Conservation (phyloP, 805 yeast genomes). For the Candida corydali region DNA sequence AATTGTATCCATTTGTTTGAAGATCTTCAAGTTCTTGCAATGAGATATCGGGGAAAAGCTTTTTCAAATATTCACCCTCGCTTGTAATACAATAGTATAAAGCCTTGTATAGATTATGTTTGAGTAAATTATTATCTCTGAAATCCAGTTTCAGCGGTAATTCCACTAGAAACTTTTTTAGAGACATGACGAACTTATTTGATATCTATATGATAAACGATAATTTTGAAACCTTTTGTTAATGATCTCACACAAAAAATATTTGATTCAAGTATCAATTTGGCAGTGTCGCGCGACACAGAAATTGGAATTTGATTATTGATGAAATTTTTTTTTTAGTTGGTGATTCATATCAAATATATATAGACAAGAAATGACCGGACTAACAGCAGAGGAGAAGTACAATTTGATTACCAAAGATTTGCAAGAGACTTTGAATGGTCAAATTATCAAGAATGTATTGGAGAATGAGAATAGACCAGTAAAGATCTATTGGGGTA, state of each 20-base stretch:
- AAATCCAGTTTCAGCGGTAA: slow-evolving; percentile 18
- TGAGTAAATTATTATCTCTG: slow-evolving; percentile 11
- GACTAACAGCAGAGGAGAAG: slow-evolving; percentile 51
- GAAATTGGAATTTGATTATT: neutral
- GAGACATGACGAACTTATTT: too few species aligned
- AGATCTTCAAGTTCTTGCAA: slow-evolving; percentile 14
- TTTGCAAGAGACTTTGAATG: slow-evolving; percentile 88
- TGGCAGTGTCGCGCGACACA: slow-evolving; percentile 2
- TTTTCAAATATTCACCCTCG: slow-evolving; percentile 31
- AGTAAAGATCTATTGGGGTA: slow-evolving; percentile 93
- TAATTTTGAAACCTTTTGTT: too few species aligned
- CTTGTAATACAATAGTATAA: slow-evolving; percentile 31
- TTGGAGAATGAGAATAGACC: slow-evolving; percentile 80
- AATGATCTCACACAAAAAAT: too few species aligned
- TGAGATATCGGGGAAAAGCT: slow-evolving; percentile 30
- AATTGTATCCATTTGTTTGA: slow-evolving; percentile 1
- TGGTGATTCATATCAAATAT: neutral
- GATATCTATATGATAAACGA: too few species aligned
- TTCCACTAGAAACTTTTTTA: slow-evolving; percentile 23
- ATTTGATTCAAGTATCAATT: too few species aligned
- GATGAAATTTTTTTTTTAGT: neutral
- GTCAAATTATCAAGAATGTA: slow-evolving; percentile 79
- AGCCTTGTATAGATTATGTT: slow-evolving; percentile 22
- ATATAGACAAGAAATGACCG: slow-evolving; percentile 14
- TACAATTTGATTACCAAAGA: slow-evolving; percentile 75